Evolutionary conservation across 2,329 filamentous ascomycete species (phyloP), one percentile per base, ranked within the genome.

Genomic region (Paecilomyces niveus): DNA sequence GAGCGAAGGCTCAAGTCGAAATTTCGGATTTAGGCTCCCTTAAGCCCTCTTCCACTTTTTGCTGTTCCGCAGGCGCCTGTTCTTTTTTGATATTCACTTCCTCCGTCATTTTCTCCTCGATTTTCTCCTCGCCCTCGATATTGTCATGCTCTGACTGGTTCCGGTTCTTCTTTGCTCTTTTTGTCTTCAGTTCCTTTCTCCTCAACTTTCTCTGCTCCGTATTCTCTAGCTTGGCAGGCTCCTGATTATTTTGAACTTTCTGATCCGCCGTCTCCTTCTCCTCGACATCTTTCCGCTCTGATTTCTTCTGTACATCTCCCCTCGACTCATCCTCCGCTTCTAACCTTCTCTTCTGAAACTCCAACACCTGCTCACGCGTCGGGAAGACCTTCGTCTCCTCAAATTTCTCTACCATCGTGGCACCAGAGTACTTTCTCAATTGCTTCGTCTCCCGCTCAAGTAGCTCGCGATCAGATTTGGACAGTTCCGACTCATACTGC

Each of bases 391-490:
- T 57, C 6, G 45, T 31, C 15, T 51, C 53, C 13, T 54, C 50
- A 58, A 64, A 66, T 18, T 60, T 59, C 11, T 58, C 50, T 13
- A 63, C 57, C 8, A 65, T 57, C 13, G 65, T 58, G 10, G 60
- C 51, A 1, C 67, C 61, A 1, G 72, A 74, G 54, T 72, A 75
- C 29, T 63, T 68, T 50, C 65, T 68, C 58, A 75, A 53, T 32
- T 64, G 59, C 9, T 62, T 59, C n/a, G 69, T 66, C 15, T 71
- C 65, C 7, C 63, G 49, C 32, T 64, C n/a, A 15, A 72, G 58
- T 6, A 57, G 33, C 32, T 67, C 57, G 21, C 65, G 65, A 39
- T 66, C 65, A 1, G 60, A 58, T 45, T 72, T 69, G 6, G 68
- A 57, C 8, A 72, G 57, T 1, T 62, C 61, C 22, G 59, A 29